Base-by-base conservation (phyloP, 345 rosid species). In the Arabis hirsuta region DNA sequence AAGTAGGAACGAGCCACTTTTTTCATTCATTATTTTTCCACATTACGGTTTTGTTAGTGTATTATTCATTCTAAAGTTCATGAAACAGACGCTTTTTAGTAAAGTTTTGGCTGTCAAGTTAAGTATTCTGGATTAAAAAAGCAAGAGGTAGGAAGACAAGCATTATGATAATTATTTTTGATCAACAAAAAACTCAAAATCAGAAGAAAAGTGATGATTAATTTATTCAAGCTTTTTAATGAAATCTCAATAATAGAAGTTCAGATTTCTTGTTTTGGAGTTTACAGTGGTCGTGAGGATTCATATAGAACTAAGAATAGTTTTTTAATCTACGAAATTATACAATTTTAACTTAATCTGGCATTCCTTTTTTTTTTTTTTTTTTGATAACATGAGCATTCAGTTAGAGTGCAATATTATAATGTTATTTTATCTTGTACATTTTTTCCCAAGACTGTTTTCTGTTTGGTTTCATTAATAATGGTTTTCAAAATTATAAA, bases 141-240 rank as follows among this genome's bases (percentile, higher is more conserved):
- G 19, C 11, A n/a, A 57, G 31, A 46, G 39, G 27, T 54, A 5
- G 62, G 29, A 54, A 6, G 41, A 42, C 26, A 67, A 14, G 20
- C 19, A 43, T 67, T 54, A 6, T 29, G 53, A 43, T 53, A 19
- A 54, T 54, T 22, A 22, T 12, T 42, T 67, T 42, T 14, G 53
- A 41, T 4, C 14, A 16, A 42, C 2, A 32, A 27, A 27, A 53
- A 8, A 24, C 27, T 42, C 51, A 42, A 61, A 41, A 61, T 60
- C 24, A 14, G 13, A 13, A 24, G 7, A 26, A 60, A 13, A 13
- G 7, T 13, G 12, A 12, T n/a, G 20, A n/a, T 43, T 43, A 3
- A 10, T 16, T 22, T 22, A 22, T 22, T 22, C 24, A 22, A 22
- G 24, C 24, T 22, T 57, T 10, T 9, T 5, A 6, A 20, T 6